Evolutionary conservation across 768 basidiomycete species (phyloP), one percentile per base, ranked within the genome.

Genomic region (Phaeolepiota aurea): DNA sequence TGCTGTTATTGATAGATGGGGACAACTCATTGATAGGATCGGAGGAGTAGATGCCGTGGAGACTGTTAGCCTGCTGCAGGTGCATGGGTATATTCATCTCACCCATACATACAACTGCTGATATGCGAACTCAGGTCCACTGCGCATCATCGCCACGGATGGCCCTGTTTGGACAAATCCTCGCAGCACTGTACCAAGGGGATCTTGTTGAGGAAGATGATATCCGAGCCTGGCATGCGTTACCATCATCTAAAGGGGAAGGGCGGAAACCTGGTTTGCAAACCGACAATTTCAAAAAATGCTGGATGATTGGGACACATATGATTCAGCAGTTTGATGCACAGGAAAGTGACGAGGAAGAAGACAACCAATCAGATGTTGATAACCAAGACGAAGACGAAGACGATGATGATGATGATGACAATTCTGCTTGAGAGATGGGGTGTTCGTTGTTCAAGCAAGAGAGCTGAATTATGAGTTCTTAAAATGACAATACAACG

Each of bases 121-220:
- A n/a, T n/a, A n/a, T 23, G 40, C 42, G 32, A 28, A 33, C 40
- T 35, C 45, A 87, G 85, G 69, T 61, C 35, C 77, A 82, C 54
- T 87, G 83, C 44, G 77, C 80, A 37, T 54, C 54, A 37, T 86
- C 76, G 15, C 67, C 65, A 45, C 79, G 83, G 43, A 58, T 78
- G 51, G 68, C 76, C 13, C 66, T 90, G 43, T 98, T 96, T 58
- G 87, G 86, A 3, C 79, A 87, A 52, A 76, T 94, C 42, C 74
- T 98, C 16, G 83, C 83, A 20, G 82, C 82, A 2, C 66, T 92
- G 11, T 99, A 97, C 59, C 87, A 94, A 54, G 72, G 74, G n/a
- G 94, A 99, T 56, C 75, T 96, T 33, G 80, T 96, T 2, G 87
- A 87, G 37, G 91, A 92, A 52, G 85, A 89, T 38, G 83, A 90